phyloP scores from a whole-genome alignment of 2,329 filamentous ascomycete genomes.

The Aspergillus ochraceus region DNA sequence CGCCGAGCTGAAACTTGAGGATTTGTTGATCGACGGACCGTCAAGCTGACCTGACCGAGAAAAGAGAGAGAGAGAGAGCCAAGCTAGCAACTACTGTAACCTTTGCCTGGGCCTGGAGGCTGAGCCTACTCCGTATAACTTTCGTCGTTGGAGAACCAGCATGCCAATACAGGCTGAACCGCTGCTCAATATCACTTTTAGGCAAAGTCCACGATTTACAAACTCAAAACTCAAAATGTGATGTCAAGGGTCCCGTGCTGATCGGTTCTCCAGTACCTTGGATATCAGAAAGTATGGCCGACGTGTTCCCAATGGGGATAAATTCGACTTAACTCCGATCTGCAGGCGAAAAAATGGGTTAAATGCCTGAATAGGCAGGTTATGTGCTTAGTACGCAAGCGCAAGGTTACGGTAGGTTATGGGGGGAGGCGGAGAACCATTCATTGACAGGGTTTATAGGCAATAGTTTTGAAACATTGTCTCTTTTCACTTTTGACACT shows the following conservation, averaged over 20 bases:
- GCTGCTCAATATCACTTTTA: not conserved
- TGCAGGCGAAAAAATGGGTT: not conserved
- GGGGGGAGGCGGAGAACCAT: not conserved
- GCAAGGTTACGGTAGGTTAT: not conserved
- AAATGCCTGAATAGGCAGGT: not conserved
- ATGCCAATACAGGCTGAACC: not conserved
- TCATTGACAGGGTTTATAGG: not conserved
- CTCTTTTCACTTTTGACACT: not conserved
- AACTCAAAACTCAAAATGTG: not conserved
- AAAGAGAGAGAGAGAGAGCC: too few relatives aligned
- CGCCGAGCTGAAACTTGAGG: conserved; percentile 12
- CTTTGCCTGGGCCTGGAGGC: not conserved
- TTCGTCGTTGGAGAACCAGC: not conserved
- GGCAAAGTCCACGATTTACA: not conserved
- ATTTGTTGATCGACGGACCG: conserved; percentile 6
- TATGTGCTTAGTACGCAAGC: too few relatives aligned
- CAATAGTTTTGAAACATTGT: not conserved
- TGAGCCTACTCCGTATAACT: not conserved
- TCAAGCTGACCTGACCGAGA: not conserved
- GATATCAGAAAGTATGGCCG: not conserved
- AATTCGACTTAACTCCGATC: not conserved
- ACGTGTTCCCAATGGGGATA: not conserved
- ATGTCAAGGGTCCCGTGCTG: not conserved
- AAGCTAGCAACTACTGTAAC: not conserved
- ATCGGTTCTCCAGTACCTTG: not conserved